These are phyloP conservation scores for Botrytis paeoniae DNA, from an alignment of 2,329 filamentous ascomycete genomes.

Conservation along the genomic window DNA sequence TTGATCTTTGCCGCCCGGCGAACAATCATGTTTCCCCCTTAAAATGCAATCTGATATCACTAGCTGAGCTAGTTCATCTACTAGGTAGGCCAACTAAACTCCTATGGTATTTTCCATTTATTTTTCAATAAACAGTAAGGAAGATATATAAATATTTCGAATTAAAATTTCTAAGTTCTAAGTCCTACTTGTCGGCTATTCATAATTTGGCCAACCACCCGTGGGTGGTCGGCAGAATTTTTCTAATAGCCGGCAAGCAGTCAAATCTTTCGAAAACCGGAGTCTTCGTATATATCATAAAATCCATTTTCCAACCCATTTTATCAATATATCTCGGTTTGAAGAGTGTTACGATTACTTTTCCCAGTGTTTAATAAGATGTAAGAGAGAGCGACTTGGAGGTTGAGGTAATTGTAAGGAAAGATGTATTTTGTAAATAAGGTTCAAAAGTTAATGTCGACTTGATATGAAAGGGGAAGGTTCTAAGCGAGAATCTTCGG, in stretches of 20 bases:
- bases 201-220: too few species aligned
- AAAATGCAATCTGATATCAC: not conserved
- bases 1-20: not conserved
- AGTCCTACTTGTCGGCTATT: too few species aligned
- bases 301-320: not conserved
- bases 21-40: not conserved
- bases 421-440: not conserved
- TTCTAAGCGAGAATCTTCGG: not conserved
- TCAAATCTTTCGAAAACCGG: not conserved
- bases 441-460: not conserved
- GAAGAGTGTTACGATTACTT: not conserved
- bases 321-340: not conserved
- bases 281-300: not conserved
- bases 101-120: not conserved
- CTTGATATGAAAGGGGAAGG: not conserved
- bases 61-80: not conserved
- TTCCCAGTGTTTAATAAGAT: not conserved
- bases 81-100: not conserved
- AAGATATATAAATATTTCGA: rapidly evolving
- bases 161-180: not conserved
- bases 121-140: not conserved
- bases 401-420: not conserved
- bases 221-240: too few species aligned
- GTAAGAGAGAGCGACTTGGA: not conserved
- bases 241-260: too few species aligned